Base-by-base conservation (phyloP, 805 yeast species). In the Monosporozyma siamensis region DNA sequence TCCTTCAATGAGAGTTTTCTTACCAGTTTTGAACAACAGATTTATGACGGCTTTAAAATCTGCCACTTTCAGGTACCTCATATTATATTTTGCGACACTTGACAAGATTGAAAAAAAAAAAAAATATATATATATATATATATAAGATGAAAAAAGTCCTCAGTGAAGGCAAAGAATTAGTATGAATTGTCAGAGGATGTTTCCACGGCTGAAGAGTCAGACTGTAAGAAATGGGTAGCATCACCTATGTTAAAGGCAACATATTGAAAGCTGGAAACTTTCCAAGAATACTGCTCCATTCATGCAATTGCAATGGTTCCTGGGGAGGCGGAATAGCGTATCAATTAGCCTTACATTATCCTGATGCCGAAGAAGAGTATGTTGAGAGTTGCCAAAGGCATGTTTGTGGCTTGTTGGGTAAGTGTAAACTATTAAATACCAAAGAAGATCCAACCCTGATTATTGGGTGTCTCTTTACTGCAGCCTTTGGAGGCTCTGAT, bases 261-360 rank as follows among this genome's bases (percentile, higher is more conserved):
- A 49, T 55, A 15, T 26, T 55, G 11, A 39, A 43, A 9, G 29
- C 23, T 4, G 26, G 25, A 4, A 20, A 34, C 12, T 41, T 50
- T 4, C 68, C 72, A 1, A 55, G 78, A 0, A 65, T 82, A 2
- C 57, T 85, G 4, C 82, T 82, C 1, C 95, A 86, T 56, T 78
- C 95, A 0, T 86, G 95, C 54, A 86, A 86, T 56, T 78, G 87
- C 30, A 66, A 69, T 21, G 95, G 95, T 0, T 54, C 68, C 1
- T 86, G 95, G 95, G 92, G 92, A 4, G 90, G 85, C 3, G 95
- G 95, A 0, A 74, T 86, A 2, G 95, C 95, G 0, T 67, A 67
- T 3, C 72, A 63, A 21, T 75, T 86, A 53, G 72, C 69, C 20
- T 42, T 51, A 14, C 59, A 65, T 37, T 85, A 70, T 57, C 88